These are phyloP conservation scores for Dendrobium officinale DNA, from an alignment of 106 monocot species.

Conservation along the genomic window DNA sequence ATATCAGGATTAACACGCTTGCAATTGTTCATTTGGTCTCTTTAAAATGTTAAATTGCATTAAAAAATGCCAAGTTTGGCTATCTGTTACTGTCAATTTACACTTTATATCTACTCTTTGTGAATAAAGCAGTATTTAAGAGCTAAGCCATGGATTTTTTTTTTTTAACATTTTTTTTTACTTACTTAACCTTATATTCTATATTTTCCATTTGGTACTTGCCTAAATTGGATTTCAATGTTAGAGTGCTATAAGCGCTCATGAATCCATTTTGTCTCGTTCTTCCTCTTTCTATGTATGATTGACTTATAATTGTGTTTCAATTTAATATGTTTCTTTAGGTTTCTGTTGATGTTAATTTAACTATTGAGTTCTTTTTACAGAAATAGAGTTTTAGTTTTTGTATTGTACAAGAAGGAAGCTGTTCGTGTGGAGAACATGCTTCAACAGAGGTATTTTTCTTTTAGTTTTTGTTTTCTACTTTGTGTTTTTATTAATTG, in stretches of 20 bases:
- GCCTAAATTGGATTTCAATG: not conserved
- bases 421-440: slow-evolving; percentile 87
- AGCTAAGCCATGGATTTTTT: not conserved
- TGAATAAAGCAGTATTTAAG: not conserved
- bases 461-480: not conserved
- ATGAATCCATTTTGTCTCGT: not conserved
- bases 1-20: not conserved
- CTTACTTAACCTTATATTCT: not conserved
- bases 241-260: not conserved
- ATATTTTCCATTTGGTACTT: not conserved
- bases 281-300: not conserved
- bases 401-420: slow-evolving; percentile 98
- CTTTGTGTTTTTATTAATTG: not conserved
- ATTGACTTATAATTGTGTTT: not conserved
- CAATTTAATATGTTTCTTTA: not conserved
- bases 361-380: slow-evolving; percentile 1
- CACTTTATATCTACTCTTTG: not conserved
- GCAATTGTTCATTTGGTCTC: not conserved
- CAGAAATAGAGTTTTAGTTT: slow-evolving; percentile 94
- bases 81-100: not conserved
- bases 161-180: not conserved
- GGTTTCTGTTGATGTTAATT: not conserved
- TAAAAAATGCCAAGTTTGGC: not conserved
- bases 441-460: slow-evolving; percentile 77
- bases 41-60: not conserved